Base-by-base conservation (phyloP, 2,329 filamentous ascomycete species). In the Trichoderma asperellum region DNA sequence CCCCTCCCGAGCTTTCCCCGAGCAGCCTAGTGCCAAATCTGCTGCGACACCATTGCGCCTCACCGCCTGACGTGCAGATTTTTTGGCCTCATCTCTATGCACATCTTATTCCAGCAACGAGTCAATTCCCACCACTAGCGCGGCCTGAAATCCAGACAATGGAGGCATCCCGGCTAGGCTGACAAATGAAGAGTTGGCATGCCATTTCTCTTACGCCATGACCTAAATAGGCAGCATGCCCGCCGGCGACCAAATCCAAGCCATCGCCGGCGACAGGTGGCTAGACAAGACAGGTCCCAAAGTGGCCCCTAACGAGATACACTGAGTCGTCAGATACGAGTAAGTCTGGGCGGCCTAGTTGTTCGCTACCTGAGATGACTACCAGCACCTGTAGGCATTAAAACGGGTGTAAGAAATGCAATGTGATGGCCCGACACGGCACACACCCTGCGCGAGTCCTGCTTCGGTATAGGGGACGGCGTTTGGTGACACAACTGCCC, bases 211-310 rank as follows among this genome's bases (percentile, higher is more conserved):
- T 27, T 34, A 49, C 56, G 35, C 70, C 69, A 71, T 66, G 57
- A 29, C 71, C 70, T 21, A 71, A 71, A 70, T n/a, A 70, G 73
- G 73, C 69, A 74, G 68, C 71, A 72, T 59, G 71, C 71, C 73
- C 72, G 72, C 49, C 58, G 29, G 32, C 32, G 27, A 55, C 58
- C 63, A 67, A 49, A 40, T 16, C 35, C 40, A 37, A 58, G 16
- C 49, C 55, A 37, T 59, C 63, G 32, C 14, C 37, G 32, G 63
- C 37, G 37, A 66, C 63, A 58, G 63, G 61, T 64, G 60, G 60
- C 60, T 63, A 32, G 32, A 8, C 32, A 32, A 52, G 52, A 52
- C 62, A 65, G 34, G 35, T 47, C 37, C 61, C 47, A 64, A 49
- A 14, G 34, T 64, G 47, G 61, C 49, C 47, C 52, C 52, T 18